Evolutionary conservation across 1,139 yeast species (phyloP).

Genomic region (Sugiyamaella xylanicola): DNA sequence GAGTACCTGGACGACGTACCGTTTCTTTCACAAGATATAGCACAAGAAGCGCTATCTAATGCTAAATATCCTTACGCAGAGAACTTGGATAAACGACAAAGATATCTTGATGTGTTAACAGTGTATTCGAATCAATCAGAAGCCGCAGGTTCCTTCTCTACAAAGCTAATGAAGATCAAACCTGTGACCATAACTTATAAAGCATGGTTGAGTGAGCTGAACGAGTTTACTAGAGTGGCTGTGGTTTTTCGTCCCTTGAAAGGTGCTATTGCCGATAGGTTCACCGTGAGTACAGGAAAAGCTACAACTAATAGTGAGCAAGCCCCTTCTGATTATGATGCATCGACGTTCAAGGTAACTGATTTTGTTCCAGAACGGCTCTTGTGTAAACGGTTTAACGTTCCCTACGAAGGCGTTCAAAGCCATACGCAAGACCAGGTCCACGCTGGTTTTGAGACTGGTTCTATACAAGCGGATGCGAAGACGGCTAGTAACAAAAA

Average conservation of each 20-base stretch:
- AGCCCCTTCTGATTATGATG: conserved; percentile 35
- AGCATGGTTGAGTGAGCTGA: conserved; percentile 31
- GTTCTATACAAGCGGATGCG: too few species aligned
- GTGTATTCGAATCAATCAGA: conserved; percentile 17
- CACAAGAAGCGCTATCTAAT: conserved; percentile 29
- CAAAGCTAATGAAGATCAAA: conserved; percentile 12
- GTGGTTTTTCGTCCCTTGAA: conserved; percentile 35
- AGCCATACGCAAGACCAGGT: too few species aligned
- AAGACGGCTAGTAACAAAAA: not conserved
- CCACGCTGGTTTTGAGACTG: too few species aligned
- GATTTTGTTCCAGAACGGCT: conserved; percentile 34
- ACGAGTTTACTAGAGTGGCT: conserved; percentile 39
- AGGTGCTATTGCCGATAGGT: conserved; percentile 37
- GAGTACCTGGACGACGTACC: conserved; percentile 21
- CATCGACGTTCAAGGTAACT: conserved; percentile 31
- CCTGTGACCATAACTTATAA: conserved; percentile 14
- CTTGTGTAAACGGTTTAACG: conserved; percentile 38
- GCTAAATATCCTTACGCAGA: conserved; percentile 30
- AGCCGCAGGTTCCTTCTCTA: conserved; percentile 7
- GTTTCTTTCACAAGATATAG: conserved; percentile 23
- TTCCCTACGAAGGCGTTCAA: conserved; percentile 22
- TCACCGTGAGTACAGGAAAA: conserved; percentile 25
- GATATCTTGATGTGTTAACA: conserved; percentile 23
- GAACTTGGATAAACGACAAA: conserved; percentile 20
- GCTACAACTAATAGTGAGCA: conserved; percentile 1